phyloP scores from a whole-genome alignment of 331 rosid species.

The Quercus phellos region DNA sequence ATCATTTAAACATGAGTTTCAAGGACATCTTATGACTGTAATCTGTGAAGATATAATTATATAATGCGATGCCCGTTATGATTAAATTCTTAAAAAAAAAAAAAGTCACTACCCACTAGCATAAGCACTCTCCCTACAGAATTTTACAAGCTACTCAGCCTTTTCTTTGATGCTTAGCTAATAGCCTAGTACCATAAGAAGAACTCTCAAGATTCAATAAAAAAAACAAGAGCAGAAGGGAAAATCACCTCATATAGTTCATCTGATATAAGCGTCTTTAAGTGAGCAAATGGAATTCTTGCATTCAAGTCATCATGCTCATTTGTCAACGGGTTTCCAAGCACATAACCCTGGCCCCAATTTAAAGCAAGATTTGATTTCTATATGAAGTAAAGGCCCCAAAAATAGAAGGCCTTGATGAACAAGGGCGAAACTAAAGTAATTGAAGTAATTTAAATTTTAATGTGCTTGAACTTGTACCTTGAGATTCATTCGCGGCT shows the following conservation, averaged over 20 bases:
- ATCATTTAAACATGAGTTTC: too few species aligned
- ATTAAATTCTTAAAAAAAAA: too few species aligned
- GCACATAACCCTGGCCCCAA: background rate
- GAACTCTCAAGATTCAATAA: too few species aligned
- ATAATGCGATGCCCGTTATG: too few species aligned
- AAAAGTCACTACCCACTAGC: too few species aligned
- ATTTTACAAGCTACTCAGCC: too few species aligned
- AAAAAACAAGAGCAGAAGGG: background rate
- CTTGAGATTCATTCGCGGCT: slow-evolving; percentile 12
- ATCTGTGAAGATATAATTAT: too few species aligned
- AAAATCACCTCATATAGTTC: slow-evolving; percentile 11
- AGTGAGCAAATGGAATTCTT: slow-evolving; percentile 12
- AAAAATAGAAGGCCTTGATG: background rate
- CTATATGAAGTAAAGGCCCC: too few species aligned
- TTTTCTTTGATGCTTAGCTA: too few species aligned
- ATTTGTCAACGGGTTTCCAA: background rate
- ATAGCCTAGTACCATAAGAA: too few species aligned
- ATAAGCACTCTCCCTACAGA: too few species aligned
- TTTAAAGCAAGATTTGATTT: background rate
- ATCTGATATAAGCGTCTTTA: slow-evolving; percentile 3
- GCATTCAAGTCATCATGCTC: background rate
- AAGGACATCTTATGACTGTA: too few species aligned
- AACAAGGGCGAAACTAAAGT: background rate
- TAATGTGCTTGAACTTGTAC: background rate
- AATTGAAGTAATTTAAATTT: background rate